Conservation (phyloP, 106 monocot genomes). For the Iris macrosiphon region DNA sequence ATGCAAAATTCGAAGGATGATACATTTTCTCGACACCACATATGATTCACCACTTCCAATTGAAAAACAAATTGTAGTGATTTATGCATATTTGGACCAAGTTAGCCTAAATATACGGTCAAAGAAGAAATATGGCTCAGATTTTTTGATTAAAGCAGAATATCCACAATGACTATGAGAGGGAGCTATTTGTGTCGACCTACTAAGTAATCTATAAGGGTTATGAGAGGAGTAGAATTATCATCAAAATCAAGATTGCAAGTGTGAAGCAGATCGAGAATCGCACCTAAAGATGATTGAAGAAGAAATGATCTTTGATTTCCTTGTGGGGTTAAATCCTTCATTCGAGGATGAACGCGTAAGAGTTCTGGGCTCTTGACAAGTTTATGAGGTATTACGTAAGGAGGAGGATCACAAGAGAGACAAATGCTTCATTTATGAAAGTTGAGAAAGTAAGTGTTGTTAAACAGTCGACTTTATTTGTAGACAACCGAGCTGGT, state of each 20-base stretch:
- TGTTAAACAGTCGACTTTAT: not conserved
- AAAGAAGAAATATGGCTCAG: not conserved
- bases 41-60: too few species aligned
- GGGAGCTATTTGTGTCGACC: not conserved
- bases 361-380: not conserved
- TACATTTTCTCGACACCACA: too few species aligned
- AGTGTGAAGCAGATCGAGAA: not conserved
- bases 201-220: not conserved
- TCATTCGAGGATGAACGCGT: not conserved
- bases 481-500: not conserved
- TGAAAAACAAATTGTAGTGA: too few species aligned
- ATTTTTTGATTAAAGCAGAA: not conserved
- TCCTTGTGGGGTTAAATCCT: not conserved
- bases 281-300: not conserved
- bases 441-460: too few species aligned
- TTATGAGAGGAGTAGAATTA: not conserved
- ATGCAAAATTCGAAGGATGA: not conserved
- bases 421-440: not conserved
- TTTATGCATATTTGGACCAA: not conserved
- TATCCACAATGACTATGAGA: not conserved
- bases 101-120: not conserved
- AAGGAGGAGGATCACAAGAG: not conserved
- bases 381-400: not conserved
- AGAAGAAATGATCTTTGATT: not conserved
- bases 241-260: not conserved